Base-by-base conservation (phyloP, 208 protist genomes). In the Trypanosoma scelopori region DNA sequence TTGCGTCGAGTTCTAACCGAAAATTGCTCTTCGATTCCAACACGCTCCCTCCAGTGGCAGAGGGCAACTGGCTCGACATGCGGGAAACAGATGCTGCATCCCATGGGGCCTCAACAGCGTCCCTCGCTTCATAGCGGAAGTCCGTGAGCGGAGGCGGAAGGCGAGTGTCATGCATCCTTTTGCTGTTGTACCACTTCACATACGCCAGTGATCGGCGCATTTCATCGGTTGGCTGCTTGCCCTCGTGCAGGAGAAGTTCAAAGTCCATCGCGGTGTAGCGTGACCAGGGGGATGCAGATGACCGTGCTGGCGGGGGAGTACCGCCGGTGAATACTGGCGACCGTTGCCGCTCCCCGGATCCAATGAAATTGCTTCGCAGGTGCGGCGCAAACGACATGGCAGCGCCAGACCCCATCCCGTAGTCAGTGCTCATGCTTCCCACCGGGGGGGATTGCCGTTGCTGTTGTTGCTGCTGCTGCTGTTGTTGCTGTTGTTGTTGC, bases 181-280 rank as follows among this genome's bases (percentile, higher is more conserved):
- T 89, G 69, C 69, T 85, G 71, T 90, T 66, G 64, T 90, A 94
- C 88, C 88, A 94, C 71, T 92, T 88, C 65, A 84, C 81, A 69
- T 94, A 94, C 71, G 89, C 88, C 42, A 77, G 65, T 15, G 82
- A 89, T 53, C 88, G 84, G 20, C 88, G 85, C 85, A 94, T 92
- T 53, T 94, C 85, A 37, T 87, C 79, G 18, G 88, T 85, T 18
- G 81, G 82, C 61, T 88, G 79, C 35, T 76, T 76, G 64, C 85
- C 85, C 68, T 84, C 79, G 65, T 90, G 84, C 58, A 94, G 70
- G 60, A 82, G 82, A 20, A 92, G 74, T 63, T 92, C 85, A 74
- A 94, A 94, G 76, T 94, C 88, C 82, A 94, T 86, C 1, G 82
- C 78, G 12, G 84, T 94, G 50, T 83, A 91, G 41, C 88, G 82